Conservation (phyloP, 495 filamentous ascomycete species). For the Hypoxylon perforatum region DNA sequence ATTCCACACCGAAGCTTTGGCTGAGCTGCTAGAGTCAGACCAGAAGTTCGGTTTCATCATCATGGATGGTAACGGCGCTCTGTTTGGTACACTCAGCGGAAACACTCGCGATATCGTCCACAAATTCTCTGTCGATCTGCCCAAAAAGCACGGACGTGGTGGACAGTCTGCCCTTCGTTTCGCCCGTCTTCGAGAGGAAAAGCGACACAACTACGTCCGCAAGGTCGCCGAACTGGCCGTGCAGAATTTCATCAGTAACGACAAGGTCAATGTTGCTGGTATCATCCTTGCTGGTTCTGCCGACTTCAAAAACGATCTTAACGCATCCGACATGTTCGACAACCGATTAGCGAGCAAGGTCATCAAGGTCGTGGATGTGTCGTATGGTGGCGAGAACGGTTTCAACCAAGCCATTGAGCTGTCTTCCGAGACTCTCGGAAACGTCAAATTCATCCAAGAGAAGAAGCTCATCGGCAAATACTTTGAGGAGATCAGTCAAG, state of each 20-base stretch:
- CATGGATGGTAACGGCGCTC: conserved; percentile 98
- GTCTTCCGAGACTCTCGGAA: conserved; percentile 93
- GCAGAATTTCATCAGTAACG: conserved; percentile 96
- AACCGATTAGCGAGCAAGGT: conserved; percentile 89
- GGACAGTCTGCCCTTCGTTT: conserved; percentile 99
- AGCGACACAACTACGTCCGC: conserved; percentile 99
- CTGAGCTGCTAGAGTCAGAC: conserved; percentile 95
- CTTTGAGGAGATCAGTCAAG: conserved; percentile 98
- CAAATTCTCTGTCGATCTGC: conserved; percentile 95
- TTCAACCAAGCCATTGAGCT: conserved; percentile 99
- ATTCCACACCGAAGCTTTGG: conserved; percentile 97
- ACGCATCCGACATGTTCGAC: conserved; percentile 98
- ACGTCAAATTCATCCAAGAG: conserved; percentile 99
- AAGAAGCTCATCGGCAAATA: conserved; percentile 99
- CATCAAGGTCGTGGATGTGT: conserved; percentile 98
- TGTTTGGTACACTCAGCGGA: conserved; percentile 95
- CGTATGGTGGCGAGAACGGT: conserved; percentile 97
- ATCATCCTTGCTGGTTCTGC: conserved; percentile 95
- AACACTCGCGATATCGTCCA: conserved; percentile 98
- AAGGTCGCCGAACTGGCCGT: conserved; percentile 98
- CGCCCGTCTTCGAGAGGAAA: conserved; percentile 98
- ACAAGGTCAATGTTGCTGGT: conserved; percentile 97
- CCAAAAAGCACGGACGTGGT: conserved; percentile 99
- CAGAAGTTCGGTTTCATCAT: conserved; percentile 99
- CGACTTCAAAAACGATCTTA: conserved; percentile 99